phyloP scores from a whole-genome alignment of 805 yeast genomes.

The Vanderwaltozyma verrucispora region DNA sequence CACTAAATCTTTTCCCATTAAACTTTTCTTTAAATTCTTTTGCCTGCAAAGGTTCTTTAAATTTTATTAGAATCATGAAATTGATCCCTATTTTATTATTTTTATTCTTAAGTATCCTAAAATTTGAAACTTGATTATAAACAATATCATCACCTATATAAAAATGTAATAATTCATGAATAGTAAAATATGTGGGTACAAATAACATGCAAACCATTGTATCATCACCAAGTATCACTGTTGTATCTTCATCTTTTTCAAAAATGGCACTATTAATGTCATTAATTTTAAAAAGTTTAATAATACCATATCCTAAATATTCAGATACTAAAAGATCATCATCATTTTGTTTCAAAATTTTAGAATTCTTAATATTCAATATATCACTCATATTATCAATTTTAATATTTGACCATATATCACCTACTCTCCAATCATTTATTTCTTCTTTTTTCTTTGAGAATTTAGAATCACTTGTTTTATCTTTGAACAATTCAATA shows the following conservation, averaged over 20 bases:
- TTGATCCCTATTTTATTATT: constrained; percentile 41
- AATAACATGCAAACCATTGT: constrained; percentile 74
- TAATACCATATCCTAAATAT: constrained; percentile 63
- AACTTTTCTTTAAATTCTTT: constrained; percentile 52
- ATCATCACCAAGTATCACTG: constrained; percentile 39
- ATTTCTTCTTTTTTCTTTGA: not conserved
- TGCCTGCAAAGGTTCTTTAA: constrained; percentile 45
- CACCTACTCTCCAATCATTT: constrained; percentile 13
- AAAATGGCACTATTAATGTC: constrained; percentile 1
- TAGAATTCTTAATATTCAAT: not conserved
- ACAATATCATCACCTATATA: constrained; percentile 50
- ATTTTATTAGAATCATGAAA: constrained; percentile 70
- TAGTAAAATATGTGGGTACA: constrained; percentile 78
- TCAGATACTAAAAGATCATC: constrained; percentile 35
- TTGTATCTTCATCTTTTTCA: constrained; percentile 7
- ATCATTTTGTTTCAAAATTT: constrained; percentile 3
- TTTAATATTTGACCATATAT: constrained; percentile 2
- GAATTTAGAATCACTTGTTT: not conserved
- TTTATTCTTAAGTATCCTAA: constrained; percentile 59
- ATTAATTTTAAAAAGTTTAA: constrained; percentile 43
- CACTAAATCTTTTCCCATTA: constrained; percentile 68
- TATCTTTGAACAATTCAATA: not conserved
- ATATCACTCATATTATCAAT: not conserved
- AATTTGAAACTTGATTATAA: constrained; percentile 49
- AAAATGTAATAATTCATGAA: constrained; percentile 72